Base-by-base conservation (phyloP, 805 yeast genomes). In the Zygosaccharomyces bisporus region DNA sequence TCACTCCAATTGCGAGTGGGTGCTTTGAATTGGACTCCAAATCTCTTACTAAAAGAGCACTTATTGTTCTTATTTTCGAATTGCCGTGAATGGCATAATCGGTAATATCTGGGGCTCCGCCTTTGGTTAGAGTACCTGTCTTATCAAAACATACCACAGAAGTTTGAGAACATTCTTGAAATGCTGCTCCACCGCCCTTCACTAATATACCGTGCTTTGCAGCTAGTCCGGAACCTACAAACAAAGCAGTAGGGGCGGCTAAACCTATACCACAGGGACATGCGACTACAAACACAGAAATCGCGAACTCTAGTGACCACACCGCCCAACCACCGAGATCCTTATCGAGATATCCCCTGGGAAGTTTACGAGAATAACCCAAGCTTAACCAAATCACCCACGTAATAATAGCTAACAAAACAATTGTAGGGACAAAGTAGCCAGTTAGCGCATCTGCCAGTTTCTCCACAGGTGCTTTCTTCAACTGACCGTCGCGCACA, bases 211-310 rank as follows among this genome's bases (percentile, higher is more conserved):
- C 93, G 58, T 79, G 66, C 56, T 80, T 81, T 10, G 93, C 93
- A 29, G 90, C 88, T 40, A 85, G 60, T 0, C 91, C 88, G 13
- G 87, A 72, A 2, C 93, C 93, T 9, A 85, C 88, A 67, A 81
- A 83, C 32, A 85, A 60, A 0, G 93, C 91, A 1, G 91, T 84
- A 1, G 93, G 93, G 1, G 91, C 93, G 18, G 93, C 93, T 17
- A 85, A 68, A 1, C 91, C 93, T 53, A 85, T 77, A 1, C 91
- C 95, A 69, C 93, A 85, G 1, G 95, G 95, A 58, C 95, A 85
- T 0, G 91, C 91, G 40, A 85, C 78, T 1, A 85, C 91, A 65
- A 85, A 83, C 1, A 86, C 91, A 0, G 90, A 77, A 51, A 85
- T 81, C 1, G 89, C 78, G 63, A 85, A 85, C 53, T 83, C 81